Percentiles rank a stretch among this genome's conserved stretches.
Conservation (phyloP, 129 eudicot genomes). For the Flaveria ramosissima region DNA sequence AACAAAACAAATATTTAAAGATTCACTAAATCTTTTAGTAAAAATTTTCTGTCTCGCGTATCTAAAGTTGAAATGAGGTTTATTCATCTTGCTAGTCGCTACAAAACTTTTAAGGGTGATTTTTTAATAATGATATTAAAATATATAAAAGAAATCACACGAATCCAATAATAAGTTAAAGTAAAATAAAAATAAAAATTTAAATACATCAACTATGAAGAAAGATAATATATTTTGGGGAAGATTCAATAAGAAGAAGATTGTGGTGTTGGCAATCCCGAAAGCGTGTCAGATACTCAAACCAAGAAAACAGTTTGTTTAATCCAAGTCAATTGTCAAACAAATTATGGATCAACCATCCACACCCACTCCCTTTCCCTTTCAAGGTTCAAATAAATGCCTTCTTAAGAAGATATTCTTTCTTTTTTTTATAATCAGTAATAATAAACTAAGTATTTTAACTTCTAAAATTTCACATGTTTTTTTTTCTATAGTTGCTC, state of each 20-base stretch:
- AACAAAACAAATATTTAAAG: too few relatives aligned
- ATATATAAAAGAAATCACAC: too few relatives aligned
- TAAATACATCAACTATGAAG: not conserved
- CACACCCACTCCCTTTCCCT: not conserved
- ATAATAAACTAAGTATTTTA: not conserved
- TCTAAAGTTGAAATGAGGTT: too few relatives aligned
- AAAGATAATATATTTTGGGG: not conserved
- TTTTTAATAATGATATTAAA: too few relatives aligned
- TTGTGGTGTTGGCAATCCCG: constrained; percentile 26
- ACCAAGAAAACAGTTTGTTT: constrained; percentile 12
- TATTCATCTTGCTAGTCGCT: too few relatives aligned
- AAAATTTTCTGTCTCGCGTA: too few relatives aligned
- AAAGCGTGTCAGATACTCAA: constrained; percentile 25
- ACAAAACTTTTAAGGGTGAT: too few relatives aligned
- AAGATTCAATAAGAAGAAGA: constrained; percentile 9
- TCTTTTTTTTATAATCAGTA: not conserved
- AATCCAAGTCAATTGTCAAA: constrained; percentile 22
- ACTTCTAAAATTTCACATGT: not conserved
- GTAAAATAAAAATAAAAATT: too few relatives aligned
- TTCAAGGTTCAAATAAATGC: not conserved
- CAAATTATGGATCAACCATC: constrained; percentile 28
- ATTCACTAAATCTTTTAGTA: too few relatives aligned
- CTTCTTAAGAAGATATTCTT: not conserved
- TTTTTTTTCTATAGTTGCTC: too few relatives aligned
- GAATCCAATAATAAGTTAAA: too few relatives aligned